A percentile compares a stretch with the other conserved stretches of the same genome.
These are phyloP conservation scores for Verticillium longisporum DNA, from an alignment of 2,329 filamentous ascomycete species.

Conservation along the genomic window DNA sequence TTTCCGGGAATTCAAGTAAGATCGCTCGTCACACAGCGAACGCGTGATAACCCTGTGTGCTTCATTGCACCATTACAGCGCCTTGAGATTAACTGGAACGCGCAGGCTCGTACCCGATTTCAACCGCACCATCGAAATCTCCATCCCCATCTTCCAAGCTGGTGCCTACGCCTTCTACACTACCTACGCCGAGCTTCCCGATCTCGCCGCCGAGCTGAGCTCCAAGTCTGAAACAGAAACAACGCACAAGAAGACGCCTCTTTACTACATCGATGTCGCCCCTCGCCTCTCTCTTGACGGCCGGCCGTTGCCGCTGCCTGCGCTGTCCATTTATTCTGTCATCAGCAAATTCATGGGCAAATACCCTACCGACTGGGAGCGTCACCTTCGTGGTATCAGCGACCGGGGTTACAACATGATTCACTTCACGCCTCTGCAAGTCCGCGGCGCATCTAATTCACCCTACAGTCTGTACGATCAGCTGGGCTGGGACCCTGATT, in stretches of 20 bases:
- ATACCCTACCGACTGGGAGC: slow-evolving; percentile 85
- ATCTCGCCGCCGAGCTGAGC: slow-evolving; percentile 54
- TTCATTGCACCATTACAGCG: neutral
- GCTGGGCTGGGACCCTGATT: slow-evolving; percentile 71
- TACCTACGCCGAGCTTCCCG: slow-evolving; percentile 81
- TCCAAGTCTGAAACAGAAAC: slow-evolving; percentile 37
- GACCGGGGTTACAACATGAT: slow-evolving; percentile 97
- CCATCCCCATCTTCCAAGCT: slow-evolving; percentile 73
- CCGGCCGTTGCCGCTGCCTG: slow-evolving; percentile 70
- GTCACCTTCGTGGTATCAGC: slow-evolving; percentile 80
- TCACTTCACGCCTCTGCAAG: slow-evolving; percentile 91
- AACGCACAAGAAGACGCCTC: slow-evolving; percentile 60
- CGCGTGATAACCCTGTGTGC: neutral
- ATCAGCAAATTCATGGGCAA: slow-evolving; percentile 98
- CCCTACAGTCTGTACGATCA: slow-evolving; percentile 97
- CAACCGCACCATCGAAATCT: slow-evolving; percentile 84
- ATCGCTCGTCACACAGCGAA: slow-evolving; percentile 1
- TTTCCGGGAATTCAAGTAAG: slow-evolving; percentile 87
- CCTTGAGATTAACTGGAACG: neutral
- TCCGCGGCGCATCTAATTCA: slow-evolving; percentile 84
- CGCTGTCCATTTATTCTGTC: slow-evolving; percentile 84
- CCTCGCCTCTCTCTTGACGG: slow-evolving; percentile 72
- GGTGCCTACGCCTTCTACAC: slow-evolving; percentile 94
- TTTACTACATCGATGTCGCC: slow-evolving; percentile 91
- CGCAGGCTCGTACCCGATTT: slow-evolving; percentile 81